phyloP scores from a whole-genome alignment of 192 early-diverging fungal genomes.

The Linnemannia zychae region DNA sequence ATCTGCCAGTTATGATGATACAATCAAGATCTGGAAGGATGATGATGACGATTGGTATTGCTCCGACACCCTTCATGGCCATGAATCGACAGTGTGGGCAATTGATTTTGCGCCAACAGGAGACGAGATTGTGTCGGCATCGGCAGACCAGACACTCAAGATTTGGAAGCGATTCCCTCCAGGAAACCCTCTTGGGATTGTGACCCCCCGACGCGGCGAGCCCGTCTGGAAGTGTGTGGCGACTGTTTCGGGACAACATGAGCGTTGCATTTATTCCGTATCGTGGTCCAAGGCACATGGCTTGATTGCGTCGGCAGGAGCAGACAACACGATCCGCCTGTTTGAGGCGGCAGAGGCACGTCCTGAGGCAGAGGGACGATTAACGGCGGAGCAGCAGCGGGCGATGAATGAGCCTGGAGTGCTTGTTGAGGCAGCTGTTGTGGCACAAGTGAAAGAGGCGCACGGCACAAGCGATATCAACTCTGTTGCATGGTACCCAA shows the following conservation, averaged over 20 bases:
- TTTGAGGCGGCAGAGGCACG: constrained; percentile 56
- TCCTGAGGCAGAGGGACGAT: background rate
- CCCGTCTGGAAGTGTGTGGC: constrained; percentile 79
- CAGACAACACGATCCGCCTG: constrained; percentile 85
- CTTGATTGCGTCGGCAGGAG: constrained; percentile 82
- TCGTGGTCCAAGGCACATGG: constrained; percentile 88
- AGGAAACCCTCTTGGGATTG: constrained; percentile 63
- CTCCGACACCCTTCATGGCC: constrained; percentile 86
- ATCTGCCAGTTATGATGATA: constrained; percentile 95
- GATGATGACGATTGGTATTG: constrained; percentile 98
- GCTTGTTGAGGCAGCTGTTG: constrained; percentile 31
- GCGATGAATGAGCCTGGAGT: constrained; percentile 41
- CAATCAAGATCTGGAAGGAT: constrained; percentile 93
- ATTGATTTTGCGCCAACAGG: constrained; percentile 87
- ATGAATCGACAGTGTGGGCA: constrained; percentile 93
- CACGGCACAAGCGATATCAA: constrained; percentile 94
- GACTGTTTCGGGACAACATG: constrained; percentile 77
- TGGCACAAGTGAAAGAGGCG: constrained; percentile 67
- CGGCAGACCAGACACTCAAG: constrained; percentile 88
- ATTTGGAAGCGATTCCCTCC: constrained; percentile 78
- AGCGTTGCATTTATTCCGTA: constrained; percentile 92
- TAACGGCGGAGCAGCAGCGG: constrained; percentile 33
- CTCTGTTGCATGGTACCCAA: constrained; percentile 88
- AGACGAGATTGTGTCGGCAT: constrained; percentile 79
- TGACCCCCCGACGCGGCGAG: constrained; percentile 64